Percentiles rank a stretch among this genome's conserved stretches.
These are phyloP conservation scores for Chaetoceros tenuissimus DNA, from an alignment of 108 stramenopile species.

Conservation along the genomic window DNA sequence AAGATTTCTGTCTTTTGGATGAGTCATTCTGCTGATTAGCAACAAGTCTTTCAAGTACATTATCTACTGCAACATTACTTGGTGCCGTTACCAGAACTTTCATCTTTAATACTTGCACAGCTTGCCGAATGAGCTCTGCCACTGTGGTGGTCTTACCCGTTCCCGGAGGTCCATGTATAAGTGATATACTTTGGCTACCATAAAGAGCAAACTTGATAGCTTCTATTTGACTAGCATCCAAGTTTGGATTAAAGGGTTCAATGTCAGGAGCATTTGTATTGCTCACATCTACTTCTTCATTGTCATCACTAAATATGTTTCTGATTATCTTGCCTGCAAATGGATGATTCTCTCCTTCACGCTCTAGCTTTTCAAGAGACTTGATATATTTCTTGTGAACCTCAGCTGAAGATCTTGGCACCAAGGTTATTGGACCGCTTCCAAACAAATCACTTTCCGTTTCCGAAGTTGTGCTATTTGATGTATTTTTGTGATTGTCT, in stretches of 20 bases:
- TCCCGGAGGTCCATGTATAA: slow-evolving; percentile 87
- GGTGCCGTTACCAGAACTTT: slow-evolving; percentile 93
- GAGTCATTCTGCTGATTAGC: slow-evolving; percentile 3
- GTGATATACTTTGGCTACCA: slow-evolving; percentile 35
- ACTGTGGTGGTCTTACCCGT: slow-evolving; percentile 81
- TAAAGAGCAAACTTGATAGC: slow-evolving; percentile 67
- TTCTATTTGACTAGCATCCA: slow-evolving; percentile 69
- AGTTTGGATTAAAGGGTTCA: slow-evolving; percentile 22
- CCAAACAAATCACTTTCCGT: slow-evolving; percentile 19
- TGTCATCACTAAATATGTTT: slow-evolving; percentile 38
- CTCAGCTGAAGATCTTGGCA: slow-evolving; percentile 63
- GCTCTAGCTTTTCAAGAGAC: slow-evolving; percentile 55
- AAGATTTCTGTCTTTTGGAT: slow-evolving; percentile 14
- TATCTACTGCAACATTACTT: slow-evolving; percentile 99
- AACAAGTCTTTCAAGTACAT: slow-evolving; percentile 86
- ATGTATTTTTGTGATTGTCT: background rate
- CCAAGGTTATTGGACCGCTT: slow-evolving; percentile 44
- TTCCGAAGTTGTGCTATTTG: slow-evolving; percentile 27
- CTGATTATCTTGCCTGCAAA: slow-evolving; percentile 54
- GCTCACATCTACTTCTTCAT: slow-evolving; percentile 1
- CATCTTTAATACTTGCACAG: slow-evolving; percentile 48
- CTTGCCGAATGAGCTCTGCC: slow-evolving; percentile 84
- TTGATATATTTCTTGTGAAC: slow-evolving; percentile 61
- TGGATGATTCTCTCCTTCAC: slow-evolving; percentile 49
- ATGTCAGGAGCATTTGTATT: background rate